Evolutionary conservation across 192 early-diverging fungal genomes (phyloP).

Genomic region (Coemansia javaensis): DNA sequence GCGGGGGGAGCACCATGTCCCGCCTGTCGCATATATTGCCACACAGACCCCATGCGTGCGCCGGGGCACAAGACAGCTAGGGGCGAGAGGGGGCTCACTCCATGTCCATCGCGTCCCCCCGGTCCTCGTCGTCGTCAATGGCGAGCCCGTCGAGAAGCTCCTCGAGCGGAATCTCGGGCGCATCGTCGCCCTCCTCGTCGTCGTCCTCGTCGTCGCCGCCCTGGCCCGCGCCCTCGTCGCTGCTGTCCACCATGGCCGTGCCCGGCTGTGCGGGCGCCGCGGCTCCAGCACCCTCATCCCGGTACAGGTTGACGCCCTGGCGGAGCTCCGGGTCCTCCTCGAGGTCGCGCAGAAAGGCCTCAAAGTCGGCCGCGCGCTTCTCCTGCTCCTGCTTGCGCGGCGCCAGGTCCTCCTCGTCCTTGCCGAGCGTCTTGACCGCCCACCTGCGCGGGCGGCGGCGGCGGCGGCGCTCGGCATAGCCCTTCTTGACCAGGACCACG

Average conservation of each 20-base stretch:
- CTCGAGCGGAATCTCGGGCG: constrained; percentile 88
- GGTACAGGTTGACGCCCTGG: constrained; percentile 92
- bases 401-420: constrained; percentile 83
- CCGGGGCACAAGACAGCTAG: too few species aligned
- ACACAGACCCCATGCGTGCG: too few species aligned
- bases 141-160: constrained; percentile 92
- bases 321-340: constrained; percentile 98
- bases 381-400: constrained; percentile 72
- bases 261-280: constrained; percentile 8
- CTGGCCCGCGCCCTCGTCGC: too few species aligned
- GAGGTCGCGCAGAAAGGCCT: constrained; percentile 94
- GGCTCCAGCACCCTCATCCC: constrained; percentile 27
- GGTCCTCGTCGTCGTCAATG: constrained; percentile 58
- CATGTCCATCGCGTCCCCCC: constrained; percentile 26
- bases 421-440: constrained; percentile 83
- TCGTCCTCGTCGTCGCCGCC: constrained; percentile 43
- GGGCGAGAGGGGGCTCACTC: background rate
- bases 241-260: constrained; percentile 1
- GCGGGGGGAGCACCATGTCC: too few species aligned
- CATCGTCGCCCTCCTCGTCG: constrained; percentile 75
- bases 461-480: constrained; percentile 83
- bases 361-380: constrained; percentile 82
- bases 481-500: constrained; percentile 88
- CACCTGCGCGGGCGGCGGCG: constrained; percentile 83
- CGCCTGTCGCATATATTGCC: too few species aligned